phyloP scores from a whole-genome alignment of 371 early-diverging fungal species.

The Phascolomyces articulosus region DNA sequence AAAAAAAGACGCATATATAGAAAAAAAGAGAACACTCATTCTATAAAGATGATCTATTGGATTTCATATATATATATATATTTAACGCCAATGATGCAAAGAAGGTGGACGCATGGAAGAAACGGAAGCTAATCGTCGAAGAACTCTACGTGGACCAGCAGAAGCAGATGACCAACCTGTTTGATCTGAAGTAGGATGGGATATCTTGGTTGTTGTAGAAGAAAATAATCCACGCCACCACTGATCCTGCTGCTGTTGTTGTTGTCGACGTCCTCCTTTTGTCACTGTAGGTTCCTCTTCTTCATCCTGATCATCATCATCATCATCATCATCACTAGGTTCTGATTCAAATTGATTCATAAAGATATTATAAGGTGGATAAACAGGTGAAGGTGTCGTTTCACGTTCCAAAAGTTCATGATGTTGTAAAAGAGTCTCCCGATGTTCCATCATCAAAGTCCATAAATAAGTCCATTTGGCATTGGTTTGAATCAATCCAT shows the following conservation, averaged over 20 bases:
- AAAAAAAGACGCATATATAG: neutral
- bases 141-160: conserved; percentile 12
- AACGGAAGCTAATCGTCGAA: conserved; percentile 16
- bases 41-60: too few species aligned
- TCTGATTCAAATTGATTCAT: conserved; percentile 10
- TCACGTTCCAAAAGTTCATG: conserved; percentile 1
- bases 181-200: too few species aligned
- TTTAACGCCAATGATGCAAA: conserved; percentile 11
- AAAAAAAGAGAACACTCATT: neutral
- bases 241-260: conserved; percentile 2
- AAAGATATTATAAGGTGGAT: conserved; percentile 7
- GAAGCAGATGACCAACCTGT: neutral
- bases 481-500: conserved; percentile 29
- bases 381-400: conserved; percentile 3
- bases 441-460: conserved; percentile 45
- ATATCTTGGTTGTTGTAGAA: neutral
- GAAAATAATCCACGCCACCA: conserved; percentile 9
- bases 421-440: conserved; percentile 21
- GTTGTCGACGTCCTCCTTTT: neutral
- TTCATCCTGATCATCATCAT: neutral
- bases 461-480: conserved; percentile 46
- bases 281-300: neutral
- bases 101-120: conserved; percentile 19
- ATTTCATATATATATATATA: neutral
- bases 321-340: neutral